Percentiles rank a stretch among this genome's conserved stretches.
These are phyloP conservation scores for Xylaria sp. DNA, from an alignment of 2,329 filamentous ascomycete genomes.

Conservation along the genomic window DNA sequence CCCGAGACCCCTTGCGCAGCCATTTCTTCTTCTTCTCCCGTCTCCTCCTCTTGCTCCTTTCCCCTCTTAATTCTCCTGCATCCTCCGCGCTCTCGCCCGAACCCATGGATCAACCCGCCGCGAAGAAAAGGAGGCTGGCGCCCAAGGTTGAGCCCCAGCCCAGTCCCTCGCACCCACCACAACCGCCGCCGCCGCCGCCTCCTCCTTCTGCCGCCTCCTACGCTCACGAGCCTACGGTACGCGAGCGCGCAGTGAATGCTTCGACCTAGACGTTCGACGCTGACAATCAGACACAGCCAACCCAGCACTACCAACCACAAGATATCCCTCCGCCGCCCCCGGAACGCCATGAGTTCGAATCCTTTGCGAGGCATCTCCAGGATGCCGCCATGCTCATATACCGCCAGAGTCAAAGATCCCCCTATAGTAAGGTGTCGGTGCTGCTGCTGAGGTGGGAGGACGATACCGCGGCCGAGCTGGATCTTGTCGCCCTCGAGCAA, in stretches of 20 bases:
- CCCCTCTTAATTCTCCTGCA: neutral
- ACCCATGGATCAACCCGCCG: conserved; percentile 51
- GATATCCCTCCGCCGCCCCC: conserved; percentile 47
- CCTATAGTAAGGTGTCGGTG: conserved; percentile 68
- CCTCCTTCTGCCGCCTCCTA: conserved; percentile 38
- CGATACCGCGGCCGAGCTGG: conserved; percentile 63
- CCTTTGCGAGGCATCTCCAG: conserved; percentile 73
- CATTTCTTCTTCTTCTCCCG: neutral
- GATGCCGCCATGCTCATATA: conserved; percentile 75
- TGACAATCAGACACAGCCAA: conserved; percentile 40
- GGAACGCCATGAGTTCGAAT: conserved; percentile 71
- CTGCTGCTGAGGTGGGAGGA: conserved; percentile 72
- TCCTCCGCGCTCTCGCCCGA: neutral
- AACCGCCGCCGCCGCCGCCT: conserved; percentile 38
- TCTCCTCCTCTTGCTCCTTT: neutral
- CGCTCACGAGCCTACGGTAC: conserved; percentile 46
- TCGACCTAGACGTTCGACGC: conserved; percentile 25
- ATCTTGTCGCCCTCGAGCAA: conserved; percentile 65
- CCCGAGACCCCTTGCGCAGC: conserved; percentile 6
- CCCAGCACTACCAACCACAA: conserved; percentile 46
- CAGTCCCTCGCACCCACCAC: conserved; percentile 45
- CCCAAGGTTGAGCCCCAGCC: conserved; percentile 51
- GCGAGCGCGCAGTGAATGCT: conserved; percentile 28
- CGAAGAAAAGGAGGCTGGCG: conserved; percentile 55
- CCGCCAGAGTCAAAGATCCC: conserved; percentile 67